Conservation (phyloP, 2,329 filamentous ascomycete genomes). For the Zymoseptoria pseudotritici region DNA sequence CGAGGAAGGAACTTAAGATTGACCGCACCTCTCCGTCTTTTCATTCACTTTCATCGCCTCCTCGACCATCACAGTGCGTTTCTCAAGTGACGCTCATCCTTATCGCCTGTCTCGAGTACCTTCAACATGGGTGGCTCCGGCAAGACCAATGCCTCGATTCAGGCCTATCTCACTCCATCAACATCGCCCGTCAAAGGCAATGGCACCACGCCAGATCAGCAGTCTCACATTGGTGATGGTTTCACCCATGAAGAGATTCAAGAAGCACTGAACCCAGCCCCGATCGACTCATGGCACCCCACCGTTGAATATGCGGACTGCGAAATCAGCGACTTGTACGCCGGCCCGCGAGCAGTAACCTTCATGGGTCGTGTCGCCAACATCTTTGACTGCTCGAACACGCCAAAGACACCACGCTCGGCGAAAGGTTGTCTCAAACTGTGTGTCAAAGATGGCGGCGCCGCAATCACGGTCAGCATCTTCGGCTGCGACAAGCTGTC, state of each 20-base stretch:
- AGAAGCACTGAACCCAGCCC: slow-evolving; percentile 17
- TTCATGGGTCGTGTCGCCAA: slow-evolving; percentile 53
- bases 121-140: slow-evolving; percentile 7
- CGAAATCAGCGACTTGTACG: slow-evolving; percentile 41
- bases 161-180: slow-evolving; percentile 33
- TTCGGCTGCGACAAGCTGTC: neutral
- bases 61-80: neutral
- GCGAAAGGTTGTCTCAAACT: slow-evolving; percentile 48
- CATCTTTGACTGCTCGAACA: slow-evolving; percentile 40
- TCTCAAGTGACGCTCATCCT: neutral
- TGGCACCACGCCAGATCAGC: slow-evolving; percentile 2
- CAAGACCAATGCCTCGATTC: slow-evolving; percentile 32
- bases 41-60: neutral
- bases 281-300: slow-evolving; percentile 39
- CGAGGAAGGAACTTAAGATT: neutral
- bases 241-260: slow-evolving; percentile 45
- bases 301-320: slow-evolving; percentile 39
- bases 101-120: neutral
- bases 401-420: slow-evolving; percentile 36
- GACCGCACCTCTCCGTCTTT: neutral
- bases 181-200: slow-evolving; percentile 18
- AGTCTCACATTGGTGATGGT: slow-evolving; percentile 38
- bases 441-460: slow-evolving; percentile 50
- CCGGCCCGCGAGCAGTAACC: slow-evolving; percentile 44
- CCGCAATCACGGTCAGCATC: slow-evolving; percentile 43